Evolutionary conservation across 1,139 yeast species (phyloP).

Genomic region (Pichia sorboxylosa): DNA sequence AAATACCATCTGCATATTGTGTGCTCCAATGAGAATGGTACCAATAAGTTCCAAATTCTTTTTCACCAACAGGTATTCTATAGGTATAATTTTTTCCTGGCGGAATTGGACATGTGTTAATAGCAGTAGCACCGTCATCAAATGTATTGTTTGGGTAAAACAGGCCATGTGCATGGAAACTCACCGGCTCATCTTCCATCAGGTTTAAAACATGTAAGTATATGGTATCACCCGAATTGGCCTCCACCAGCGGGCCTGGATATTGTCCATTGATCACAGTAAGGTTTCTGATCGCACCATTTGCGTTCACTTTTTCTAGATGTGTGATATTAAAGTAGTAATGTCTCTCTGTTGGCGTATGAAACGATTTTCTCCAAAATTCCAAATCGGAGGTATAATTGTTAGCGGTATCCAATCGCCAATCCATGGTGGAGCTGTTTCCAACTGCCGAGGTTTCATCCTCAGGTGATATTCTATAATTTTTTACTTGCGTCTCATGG

Average conservation of each 20-base stretch:
- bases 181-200: constrained; percentile 22
- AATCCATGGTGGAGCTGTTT: too few relatives aligned
- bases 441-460: too few relatives aligned
- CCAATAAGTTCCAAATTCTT: constrained; percentile 38
- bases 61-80: constrained; percentile 27
- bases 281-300: constrained; percentile 18
- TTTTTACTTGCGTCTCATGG: too few relatives aligned
- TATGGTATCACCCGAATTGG: constrained; percentile 29
- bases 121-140: constrained; percentile 34
- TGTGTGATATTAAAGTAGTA: constrained; percentile 10
- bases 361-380: constrained; percentile 9
- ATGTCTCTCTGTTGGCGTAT: constrained; percentile 9
- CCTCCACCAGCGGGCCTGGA: constrained; percentile 29
- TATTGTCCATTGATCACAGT: constrained; percentile 29
- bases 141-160: constrained; percentile 30
- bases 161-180: constrained; percentile 40
- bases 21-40: constrained; percentile 40
- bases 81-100: constrained; percentile 29
- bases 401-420: constrained; percentile 11
- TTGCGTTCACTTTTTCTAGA: constrained; percentile 7
- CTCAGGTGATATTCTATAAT: too few relatives aligned
- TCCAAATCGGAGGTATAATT: constrained; percentile 11
- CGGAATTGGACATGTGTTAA: constrained; percentile 32
- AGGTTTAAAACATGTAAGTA: constrained; percentile 23
- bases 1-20: constrained; percentile 38